Conservation (phyloP, 371 early-diverging fungal species). For the Nematocida parisii region DNA sequence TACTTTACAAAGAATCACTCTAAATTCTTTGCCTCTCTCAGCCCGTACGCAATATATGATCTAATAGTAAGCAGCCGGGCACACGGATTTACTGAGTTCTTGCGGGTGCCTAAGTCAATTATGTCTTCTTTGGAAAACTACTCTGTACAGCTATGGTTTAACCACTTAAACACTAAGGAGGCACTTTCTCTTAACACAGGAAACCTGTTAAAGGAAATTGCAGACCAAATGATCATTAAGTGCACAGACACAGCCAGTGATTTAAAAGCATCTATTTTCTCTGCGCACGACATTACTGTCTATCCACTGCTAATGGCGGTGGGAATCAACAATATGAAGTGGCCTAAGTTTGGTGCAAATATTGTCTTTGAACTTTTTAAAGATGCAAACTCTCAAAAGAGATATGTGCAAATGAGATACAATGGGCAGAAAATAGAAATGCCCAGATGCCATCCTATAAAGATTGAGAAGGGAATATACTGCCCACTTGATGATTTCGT, state of each 20-base stretch:
- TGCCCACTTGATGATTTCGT: constrained; percentile 51
- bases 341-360: constrained; percentile 59
- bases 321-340: constrained; percentile 9
- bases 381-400: constrained; percentile 22
- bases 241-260: background rate
- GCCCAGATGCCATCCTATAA: constrained; percentile 13
- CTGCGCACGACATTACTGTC: constrained; percentile 57
- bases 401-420: constrained; percentile 52
- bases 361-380: constrained; percentile 50
- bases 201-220: constrained; percentile 40
- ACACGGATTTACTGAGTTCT: constrained; percentile 36
- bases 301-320: constrained; percentile 52
- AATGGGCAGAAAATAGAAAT: constrained; percentile 35
- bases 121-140: constrained; percentile 41
- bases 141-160: constrained; percentile 53
- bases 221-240: constrained; percentile 38
- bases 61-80: constrained; percentile 46
- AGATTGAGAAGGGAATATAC: background rate
- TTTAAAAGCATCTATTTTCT: constrained; percentile 42
- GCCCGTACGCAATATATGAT: constrained; percentile 56
- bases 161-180: constrained; percentile 46
- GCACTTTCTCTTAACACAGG: constrained; percentile 49
- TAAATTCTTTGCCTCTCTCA: constrained; percentile 16
- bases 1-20: constrained; percentile 46
- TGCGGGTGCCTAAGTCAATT: constrained; percentile 23